Base-by-base conservation (phyloP, 2,329 filamentous ascomycete genomes). In the Parastagonospora nodorum region DNA sequence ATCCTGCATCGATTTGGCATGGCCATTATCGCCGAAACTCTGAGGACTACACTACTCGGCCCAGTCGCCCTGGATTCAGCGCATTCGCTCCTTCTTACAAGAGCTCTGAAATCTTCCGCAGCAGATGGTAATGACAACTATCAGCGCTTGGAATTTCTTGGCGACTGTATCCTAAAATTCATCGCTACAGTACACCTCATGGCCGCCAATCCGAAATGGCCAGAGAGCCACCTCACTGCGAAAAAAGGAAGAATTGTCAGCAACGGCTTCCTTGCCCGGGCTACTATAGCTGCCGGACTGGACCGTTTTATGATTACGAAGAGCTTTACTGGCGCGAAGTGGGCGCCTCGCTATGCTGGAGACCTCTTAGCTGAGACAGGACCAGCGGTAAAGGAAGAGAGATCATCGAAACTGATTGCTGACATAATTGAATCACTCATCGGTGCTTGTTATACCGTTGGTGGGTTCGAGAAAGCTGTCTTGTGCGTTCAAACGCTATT, bases 371-470 rank as follows among this genome's bases (percentile, higher is more conserved):
- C 64, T 12, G 10, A 29, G 2, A 29, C 33, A 6, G n/a, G 37
- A 1, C 5, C 42, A 6, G 19, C 48, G 50, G 47, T 60, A 31
- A 53, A 72, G 63, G 39, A 73, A 79, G 5, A 64, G 68, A 11
- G 92, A 29, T 88, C 90, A 0, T 88, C 85, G 1, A 97, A 97
- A 68, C 84, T 84, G 0, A 81, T 97, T 7, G 93, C 93, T 3
- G 93, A 97, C 63, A 87, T 97, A 0, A 82, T 96, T 0, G 93
- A 97, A 68, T 84, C 92, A 0, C 77, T 97, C 0, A 87, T 97
- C 15, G 93, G 91, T 1, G 89, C 86, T 1, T 83, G 88, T 0
- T 92, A 83, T 61, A 53, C 88, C 1, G 83, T 89, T 45, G 88
- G 89, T 1, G 88, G 88, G 0, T 75, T 89, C 11, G 41, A 75